Conservation (phyloP, 345 rosid genomes). For the Euphorbia tirucalli region DNA sequence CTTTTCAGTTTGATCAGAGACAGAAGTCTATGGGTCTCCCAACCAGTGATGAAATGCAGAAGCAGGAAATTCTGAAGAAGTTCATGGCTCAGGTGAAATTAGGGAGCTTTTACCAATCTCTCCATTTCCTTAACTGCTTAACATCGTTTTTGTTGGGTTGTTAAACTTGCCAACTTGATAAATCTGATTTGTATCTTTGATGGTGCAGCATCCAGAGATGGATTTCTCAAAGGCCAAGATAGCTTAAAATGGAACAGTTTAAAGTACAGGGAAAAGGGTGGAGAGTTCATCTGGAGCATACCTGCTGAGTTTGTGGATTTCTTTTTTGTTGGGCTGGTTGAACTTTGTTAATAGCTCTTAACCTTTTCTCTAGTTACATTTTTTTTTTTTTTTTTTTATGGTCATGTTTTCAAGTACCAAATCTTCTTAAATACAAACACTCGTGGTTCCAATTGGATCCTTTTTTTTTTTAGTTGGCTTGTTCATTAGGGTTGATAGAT, state of each 20-base stretch:
- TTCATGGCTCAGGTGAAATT: constrained; percentile 73
- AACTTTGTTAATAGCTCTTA: constrained; percentile 1
- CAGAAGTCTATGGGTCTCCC: constrained; percentile 94
- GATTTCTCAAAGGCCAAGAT: constrained; percentile 88
- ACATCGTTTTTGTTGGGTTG: not conserved
- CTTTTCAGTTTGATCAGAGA: constrained; percentile 77
- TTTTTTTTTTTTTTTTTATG: too few relatives aligned
- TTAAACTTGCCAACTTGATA: not conserved
- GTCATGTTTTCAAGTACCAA: not conserved
- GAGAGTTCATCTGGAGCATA: not conserved
- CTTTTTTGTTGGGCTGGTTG: not conserved
- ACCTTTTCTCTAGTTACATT: not conserved
- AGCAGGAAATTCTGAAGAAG: constrained; percentile 78
- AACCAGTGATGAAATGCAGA: constrained; percentile 79
- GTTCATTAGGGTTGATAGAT: too few relatives aligned
- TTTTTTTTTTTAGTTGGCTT: not conserved
- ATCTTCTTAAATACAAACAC: not conserved
- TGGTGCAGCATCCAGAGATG: constrained; percentile 94
- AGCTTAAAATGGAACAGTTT: constrained; percentile 21
- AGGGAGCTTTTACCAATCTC: not conserved
- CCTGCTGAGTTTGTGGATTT: not conserved
- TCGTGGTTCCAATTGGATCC: not conserved
- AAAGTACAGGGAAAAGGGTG: not conserved
- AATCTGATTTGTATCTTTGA: not conserved
- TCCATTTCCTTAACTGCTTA: not conserved